Evolutionary conservation across 768 basidiomycete species (phyloP), one percentile per base, ranked within the genome.

Genomic region (Coprinellus micaceus): DNA sequence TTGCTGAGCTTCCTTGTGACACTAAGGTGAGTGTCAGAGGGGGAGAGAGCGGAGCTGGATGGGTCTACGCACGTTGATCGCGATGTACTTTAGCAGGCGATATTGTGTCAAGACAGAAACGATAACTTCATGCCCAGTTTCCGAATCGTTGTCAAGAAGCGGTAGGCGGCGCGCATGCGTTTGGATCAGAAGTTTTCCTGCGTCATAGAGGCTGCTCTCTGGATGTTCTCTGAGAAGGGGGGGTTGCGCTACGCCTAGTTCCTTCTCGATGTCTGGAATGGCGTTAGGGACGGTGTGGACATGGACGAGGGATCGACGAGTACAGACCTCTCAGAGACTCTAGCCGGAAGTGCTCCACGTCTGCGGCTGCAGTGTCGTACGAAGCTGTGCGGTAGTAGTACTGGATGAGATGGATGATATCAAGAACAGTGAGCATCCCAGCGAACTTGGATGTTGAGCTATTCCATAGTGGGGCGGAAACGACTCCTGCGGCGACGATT

Each of bases 381-480:
- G 86, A 86, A 29, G 89, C 86, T 2, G 88, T 57, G 46, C 87
- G 85, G 71, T 98, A 97, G 71, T 98, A 99, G 75, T 95, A 97
- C 66, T 99, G 97, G 61, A 99, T 98, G 61, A 99, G 85, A 69
- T 99, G 97, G 56, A 99, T 98, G 69, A 99, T 94, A 71, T 99
- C 97, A 56, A 94, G 83, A n/a, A 98, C 93, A 9, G 97, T 99
- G 66, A 99, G 89, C 96, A 99, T 98, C 58, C 97, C 97, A 9
- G 93, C 92, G 66, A 99, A 99, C 40, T 79, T 84, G 4, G 92
- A 95, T 58, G 83, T 84, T 61, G 94, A 91, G 70, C 94, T 96
- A 76, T 98, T 96, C 93, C 96, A 99, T 24, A 99, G 78, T 12
- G 97, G 96, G 0, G 97, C 97, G 4, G 97, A 98, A 21, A 98